A percentile compares a stretch with the other conserved stretches of the same genome.
These are phyloP conservation scores for Trypanosoma brucei DNA, from an alignment of 208 protist genomes.

Conservation along the genomic window DNA sequence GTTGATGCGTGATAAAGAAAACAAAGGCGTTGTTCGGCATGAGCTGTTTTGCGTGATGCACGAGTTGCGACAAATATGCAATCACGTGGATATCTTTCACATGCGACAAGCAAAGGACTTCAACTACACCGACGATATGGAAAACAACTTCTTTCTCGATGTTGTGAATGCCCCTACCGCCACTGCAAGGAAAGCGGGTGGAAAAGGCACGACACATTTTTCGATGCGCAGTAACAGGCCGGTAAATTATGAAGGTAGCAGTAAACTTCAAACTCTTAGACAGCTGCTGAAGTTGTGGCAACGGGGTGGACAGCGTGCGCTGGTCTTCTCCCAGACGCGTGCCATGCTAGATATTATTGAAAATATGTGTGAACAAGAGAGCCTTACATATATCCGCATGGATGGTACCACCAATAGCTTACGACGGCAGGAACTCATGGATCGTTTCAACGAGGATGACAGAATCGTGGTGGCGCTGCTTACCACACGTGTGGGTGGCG, in stretches of 20 bases:
- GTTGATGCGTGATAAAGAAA: conserved; percentile 25
- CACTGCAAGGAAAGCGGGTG: conserved; percentile 1
- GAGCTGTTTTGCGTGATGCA: conserved; percentile 64
- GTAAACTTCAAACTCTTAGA: conserved; percentile 91
- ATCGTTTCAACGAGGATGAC: conserved; percentile 93
- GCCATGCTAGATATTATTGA: conserved; percentile 98
- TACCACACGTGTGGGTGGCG: conserved; percentile 95
- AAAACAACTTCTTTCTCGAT: conserved; percentile 1
- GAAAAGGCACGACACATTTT: background rate
- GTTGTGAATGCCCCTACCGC: background rate
- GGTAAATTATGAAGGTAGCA: conserved; percentile 65
- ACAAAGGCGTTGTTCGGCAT: conserved; percentile 37
- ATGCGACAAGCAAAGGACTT: conserved; percentile 27
- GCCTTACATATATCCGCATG: conserved; percentile 91
- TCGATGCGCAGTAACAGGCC: conserved; percentile 70
- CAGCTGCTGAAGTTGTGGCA: conserved; percentile 93
- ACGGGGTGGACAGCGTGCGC: conserved; percentile 86
- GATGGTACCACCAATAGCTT: conserved; percentile 92
- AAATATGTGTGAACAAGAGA: conserved; percentile 67
- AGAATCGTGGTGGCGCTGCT: conserved; percentile 94
- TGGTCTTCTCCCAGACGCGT: conserved; percentile 96
- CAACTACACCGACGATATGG: conserved; percentile 8
- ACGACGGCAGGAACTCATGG: conserved; percentile 86
- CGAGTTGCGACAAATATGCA: conserved; percentile 78
- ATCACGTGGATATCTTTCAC: conserved; percentile 72